Evolutionary conservation across 1,284 basidiomycete genomes (phyloP), one percentile per base, ranked within the genome.

Genomic region (Papiliotrema nemorosa): DNA sequence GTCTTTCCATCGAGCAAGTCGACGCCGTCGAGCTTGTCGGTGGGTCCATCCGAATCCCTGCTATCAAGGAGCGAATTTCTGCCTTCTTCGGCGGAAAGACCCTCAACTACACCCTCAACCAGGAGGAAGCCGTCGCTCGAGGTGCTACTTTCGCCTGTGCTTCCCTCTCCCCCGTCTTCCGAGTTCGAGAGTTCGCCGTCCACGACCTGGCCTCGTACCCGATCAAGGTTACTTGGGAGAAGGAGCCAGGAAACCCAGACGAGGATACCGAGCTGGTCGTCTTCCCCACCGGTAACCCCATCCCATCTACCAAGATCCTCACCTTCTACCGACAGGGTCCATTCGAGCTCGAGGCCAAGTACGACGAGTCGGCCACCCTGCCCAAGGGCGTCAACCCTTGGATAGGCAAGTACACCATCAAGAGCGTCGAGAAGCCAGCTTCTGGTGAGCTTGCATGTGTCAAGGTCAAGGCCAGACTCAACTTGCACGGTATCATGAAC

Each of bases 81-180:
- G 73, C 77, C 41, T 82, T 81, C 72, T 85, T 84, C 73, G 75
- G 74, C 53, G 81, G 80, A 55, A 90, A 90, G 76, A 60, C 76
- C 20, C 84, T 96, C 59, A 87, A 82, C 21, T 86, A 85, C 63
- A 96, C 92, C 42, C 84, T 93, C 70, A 96, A 94, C 80, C 89
- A 92, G 78, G 92, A 96, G 62, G 92, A 96, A 78, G 90, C 92
- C 55, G 80, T 91, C 58, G 90, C 89, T 18, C 88, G 92, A 46
- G 92, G 92, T 53, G 88, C 91, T 44, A 94, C 92, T 47, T 92
- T 96, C 73, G 84, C 90, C 37, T 94, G 91, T 70, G 91, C 92
- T 34, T 90, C 88, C 78, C 85, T 93, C 59, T 93, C 90, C 31
- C 92, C 92, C 64, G 85, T 92, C 54, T 96, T 96, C 87, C 87